Evolutionary conservation across 192 early-diverging fungal species (phyloP).

Genomic region (Backusella luteola): DNA sequence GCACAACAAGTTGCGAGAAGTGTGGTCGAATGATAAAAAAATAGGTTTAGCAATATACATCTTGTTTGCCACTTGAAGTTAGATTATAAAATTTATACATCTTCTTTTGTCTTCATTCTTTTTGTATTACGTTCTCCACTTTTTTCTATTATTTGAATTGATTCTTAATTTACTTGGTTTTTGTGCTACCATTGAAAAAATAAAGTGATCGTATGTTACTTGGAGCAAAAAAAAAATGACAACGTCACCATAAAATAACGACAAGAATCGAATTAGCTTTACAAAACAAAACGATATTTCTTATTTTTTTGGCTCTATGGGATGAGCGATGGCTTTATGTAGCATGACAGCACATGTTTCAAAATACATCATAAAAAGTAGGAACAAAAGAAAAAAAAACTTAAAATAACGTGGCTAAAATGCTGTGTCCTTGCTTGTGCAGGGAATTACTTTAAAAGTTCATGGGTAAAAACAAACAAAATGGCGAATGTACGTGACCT

Average conservation of each 20-base stretch:
- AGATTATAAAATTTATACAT: neutral
- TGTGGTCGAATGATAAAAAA: neutral
- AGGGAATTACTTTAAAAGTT: neutral
- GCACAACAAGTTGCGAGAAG: neutral
- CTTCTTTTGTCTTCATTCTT: neutral
- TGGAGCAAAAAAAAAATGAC: neutral
- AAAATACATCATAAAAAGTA: neutral
- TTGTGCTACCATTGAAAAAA: neutral
- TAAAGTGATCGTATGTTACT: neutral
- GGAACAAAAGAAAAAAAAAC: neutral
- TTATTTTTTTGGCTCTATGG: neutral
- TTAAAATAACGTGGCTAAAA: slow-evolving; percentile 8
- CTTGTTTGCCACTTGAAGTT: neutral
- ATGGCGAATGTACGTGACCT: neutral
- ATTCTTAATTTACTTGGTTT: slow-evolving; percentile 1
- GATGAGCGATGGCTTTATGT: neutral
- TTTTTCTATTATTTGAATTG: neutral
- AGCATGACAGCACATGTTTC: neutral
- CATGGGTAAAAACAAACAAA: neutral
- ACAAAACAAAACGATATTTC: too few relatives aligned
- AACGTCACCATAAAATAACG: neutral
- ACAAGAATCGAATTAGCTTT: neutral
- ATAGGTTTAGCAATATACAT: neutral
- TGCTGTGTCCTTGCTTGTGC: neutral
- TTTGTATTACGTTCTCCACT: slow-evolving; percentile 7